phyloP scores from a whole-genome alignment of 1,284 basidiomycete genomes.

The Heterobasidion irregulare region DNA sequence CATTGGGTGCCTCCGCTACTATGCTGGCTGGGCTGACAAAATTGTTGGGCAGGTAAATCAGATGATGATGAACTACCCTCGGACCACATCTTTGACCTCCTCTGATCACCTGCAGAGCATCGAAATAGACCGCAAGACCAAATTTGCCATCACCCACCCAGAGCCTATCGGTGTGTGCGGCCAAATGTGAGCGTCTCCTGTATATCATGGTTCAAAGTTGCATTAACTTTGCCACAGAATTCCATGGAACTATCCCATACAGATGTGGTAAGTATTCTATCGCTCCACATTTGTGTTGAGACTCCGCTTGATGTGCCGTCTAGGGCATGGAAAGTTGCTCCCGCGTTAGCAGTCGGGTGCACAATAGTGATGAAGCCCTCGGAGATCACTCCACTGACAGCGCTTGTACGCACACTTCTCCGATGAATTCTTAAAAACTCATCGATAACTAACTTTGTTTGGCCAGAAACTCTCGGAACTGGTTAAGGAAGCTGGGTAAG shows the following conservation, averaged over 20 bases:
- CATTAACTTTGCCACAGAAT: constrained; percentile 38
- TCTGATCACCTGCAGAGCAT: constrained; percentile 41
- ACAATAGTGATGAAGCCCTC: constrained; percentile 91
- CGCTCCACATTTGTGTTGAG: background rate
- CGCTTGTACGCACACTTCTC: constrained; percentile 44
- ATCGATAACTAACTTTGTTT: background rate
- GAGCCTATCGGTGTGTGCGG: constrained; percentile 94
- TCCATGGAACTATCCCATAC: constrained; percentile 90
- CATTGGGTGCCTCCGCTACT: constrained; percentile 77
- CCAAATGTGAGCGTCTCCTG: constrained; percentile 56
- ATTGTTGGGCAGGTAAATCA: constrained; percentile 34
- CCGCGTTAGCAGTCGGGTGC: constrained; percentile 83
- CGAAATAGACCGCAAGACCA: constrained; percentile 74
- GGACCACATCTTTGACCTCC: background rate
- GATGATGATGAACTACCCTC: background rate
- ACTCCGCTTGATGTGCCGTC: background rate
- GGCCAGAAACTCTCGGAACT: constrained; percentile 73
- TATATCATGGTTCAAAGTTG: background rate
- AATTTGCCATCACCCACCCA: constrained; percentile 82
- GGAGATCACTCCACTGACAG: constrained; percentile 86
- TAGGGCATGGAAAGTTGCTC: constrained; percentile 87
- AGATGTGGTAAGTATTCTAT: constrained; percentile 62
- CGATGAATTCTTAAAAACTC: background rate
- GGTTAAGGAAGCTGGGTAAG: constrained; percentile 71
- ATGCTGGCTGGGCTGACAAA: constrained; percentile 64